Conservation (phyloP, 495 filamentous ascomycete species). For the Aspergillus taichungensis region DNA sequence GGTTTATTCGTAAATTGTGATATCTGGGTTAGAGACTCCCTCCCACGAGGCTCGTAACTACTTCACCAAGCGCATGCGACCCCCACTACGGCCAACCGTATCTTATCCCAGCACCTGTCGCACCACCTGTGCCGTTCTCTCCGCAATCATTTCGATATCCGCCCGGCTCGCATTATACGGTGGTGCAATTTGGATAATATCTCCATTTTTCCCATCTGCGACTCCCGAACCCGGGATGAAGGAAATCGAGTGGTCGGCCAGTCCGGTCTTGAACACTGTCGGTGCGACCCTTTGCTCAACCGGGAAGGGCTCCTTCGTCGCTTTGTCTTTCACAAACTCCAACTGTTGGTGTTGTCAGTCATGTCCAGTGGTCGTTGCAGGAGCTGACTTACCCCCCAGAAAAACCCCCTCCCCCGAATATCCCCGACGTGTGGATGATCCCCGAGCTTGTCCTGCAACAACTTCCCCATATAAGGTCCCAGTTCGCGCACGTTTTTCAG, state of each 20-base stretch:
- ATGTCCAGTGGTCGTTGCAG: background rate
- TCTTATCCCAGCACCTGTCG: too few relatives aligned
- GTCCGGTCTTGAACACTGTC: constrained; percentile 42
- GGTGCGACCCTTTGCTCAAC: constrained; percentile 23
- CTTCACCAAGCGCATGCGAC: too few relatives aligned
- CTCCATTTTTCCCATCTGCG: constrained; percentile 55
- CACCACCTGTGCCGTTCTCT: constrained; percentile 23
- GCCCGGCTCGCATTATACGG: constrained; percentile 54
- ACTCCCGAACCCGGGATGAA: constrained; percentile 64
- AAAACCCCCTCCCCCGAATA: constrained; percentile 43
- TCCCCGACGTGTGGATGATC: constrained; percentile 39
- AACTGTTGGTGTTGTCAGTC: constrained; percentile 22
- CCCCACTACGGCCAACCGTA: too few relatives aligned
- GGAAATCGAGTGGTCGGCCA: constrained; percentile 49
- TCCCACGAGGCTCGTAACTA: too few relatives aligned
- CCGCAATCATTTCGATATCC: constrained; percentile 52
- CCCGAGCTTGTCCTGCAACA: constrained; percentile 28
- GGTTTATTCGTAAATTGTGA: too few relatives aligned
- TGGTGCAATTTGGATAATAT: constrained; percentile 66
- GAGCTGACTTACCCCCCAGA: constrained; percentile 38
- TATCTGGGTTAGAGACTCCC: too few relatives aligned
- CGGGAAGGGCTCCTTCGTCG: constrained; percentile 43
- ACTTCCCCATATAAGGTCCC: constrained; percentile 31
- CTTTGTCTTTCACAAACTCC: constrained; percentile 48
- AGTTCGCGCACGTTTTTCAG: constrained; percentile 36